Conservation (phyloP, 495 filamentous ascomycete genomes). For the Immersiella caudata region DNA sequence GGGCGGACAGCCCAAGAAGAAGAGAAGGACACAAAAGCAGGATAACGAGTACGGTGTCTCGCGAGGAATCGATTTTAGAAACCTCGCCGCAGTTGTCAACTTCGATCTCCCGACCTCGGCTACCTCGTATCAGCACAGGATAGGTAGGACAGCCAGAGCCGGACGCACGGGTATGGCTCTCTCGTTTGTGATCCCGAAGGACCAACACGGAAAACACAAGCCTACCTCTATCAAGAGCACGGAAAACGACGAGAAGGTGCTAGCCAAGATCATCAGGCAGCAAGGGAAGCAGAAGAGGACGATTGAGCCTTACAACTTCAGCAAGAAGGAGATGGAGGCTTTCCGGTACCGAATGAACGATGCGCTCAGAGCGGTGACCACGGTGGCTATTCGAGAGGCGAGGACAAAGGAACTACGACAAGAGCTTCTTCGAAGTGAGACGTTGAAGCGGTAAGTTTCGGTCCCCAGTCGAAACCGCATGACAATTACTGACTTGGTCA, state of each 20-base stretch:
- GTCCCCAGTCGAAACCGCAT: not conserved
- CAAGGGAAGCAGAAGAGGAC: constrained; percentile 75
- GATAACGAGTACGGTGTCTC: constrained; percentile 91
- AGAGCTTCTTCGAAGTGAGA: constrained; percentile 89
- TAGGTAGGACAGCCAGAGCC: constrained; percentile 89
- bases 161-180: constrained; percentile 90
- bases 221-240: constrained; percentile 72
- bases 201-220: constrained; percentile 83
- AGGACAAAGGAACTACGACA: constrained; percentile 82
- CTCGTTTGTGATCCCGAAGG: constrained; percentile 85
- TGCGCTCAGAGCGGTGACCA: constrained; percentile 72
- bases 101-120: constrained; percentile 88
- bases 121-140: constrained; percentile 92
- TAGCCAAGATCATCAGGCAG: constrained; percentile 70
- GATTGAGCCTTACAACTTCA: constrained; percentile 87
- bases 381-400: constrained; percentile 84
- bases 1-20: constrained; percentile 35
- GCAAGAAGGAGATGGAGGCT: constrained; percentile 87
- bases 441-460: constrained; percentile 66
- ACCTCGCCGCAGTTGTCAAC: constrained; percentile 93
- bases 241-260: constrained; percentile 80
- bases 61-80: constrained; percentile 93
- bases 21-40: constrained; percentile 35
- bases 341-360: constrained; percentile 96
- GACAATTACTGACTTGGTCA: constrained; percentile 2